Conservation (phyloP, 306 rosid species). For the Myrica gale region DNA sequence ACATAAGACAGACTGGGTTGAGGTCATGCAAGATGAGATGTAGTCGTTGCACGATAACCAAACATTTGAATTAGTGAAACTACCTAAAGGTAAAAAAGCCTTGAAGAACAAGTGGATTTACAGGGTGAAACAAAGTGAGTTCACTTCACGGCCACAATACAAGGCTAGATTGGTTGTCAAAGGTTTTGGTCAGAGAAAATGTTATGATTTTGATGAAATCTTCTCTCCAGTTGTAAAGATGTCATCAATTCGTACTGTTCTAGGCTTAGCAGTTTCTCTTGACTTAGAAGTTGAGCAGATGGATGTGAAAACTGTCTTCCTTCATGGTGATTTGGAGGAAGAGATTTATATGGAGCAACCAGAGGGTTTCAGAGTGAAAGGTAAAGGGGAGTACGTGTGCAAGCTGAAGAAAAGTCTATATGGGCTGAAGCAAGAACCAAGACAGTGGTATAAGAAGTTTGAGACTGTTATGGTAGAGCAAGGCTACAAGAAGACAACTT, state of each 20-base stretch:
- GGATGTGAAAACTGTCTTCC: not conserved
- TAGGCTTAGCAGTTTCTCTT: not conserved
- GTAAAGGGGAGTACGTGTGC: too few species aligned
- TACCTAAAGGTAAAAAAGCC: not conserved
- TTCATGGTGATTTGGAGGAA: too few species aligned
- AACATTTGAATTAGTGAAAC: not conserved
- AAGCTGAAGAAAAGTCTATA: too few species aligned
- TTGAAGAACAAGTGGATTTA: not conserved
- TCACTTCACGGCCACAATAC: not conserved
- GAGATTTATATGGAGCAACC: too few species aligned
- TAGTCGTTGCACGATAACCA: too few species aligned
- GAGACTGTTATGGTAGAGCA: too few species aligned
- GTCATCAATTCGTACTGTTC: not conserved
- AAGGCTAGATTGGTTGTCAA: conserved; percentile 3
- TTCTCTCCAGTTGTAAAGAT: not conserved
- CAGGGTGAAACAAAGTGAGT: not conserved
- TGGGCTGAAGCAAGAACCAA: too few species aligned
- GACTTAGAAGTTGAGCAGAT: not conserved
- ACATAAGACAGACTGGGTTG: not conserved
- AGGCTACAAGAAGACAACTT: too few species aligned
- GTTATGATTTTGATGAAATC: not conserved
- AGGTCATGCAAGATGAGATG: not conserved
- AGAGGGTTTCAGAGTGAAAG: not conserved
- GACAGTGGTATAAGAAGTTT: too few species aligned
- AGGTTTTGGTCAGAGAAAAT: not conserved